Conservation (phyloP, 73 alveolate genomes). For the Uronychia binucleata region DNA sequence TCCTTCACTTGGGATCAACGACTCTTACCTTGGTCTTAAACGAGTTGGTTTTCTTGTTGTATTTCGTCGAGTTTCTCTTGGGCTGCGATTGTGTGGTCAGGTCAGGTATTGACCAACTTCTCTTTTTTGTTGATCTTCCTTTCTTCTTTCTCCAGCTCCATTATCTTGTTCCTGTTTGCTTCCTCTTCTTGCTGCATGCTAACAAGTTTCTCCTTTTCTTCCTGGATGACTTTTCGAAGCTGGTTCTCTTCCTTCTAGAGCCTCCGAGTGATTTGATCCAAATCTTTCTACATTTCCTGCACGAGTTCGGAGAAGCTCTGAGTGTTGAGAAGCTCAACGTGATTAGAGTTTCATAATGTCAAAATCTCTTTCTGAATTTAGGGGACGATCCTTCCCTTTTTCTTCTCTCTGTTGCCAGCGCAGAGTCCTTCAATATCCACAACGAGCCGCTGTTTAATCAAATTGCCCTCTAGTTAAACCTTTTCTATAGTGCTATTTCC, state of each 20-base stretch:
- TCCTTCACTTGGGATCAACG: background rate
- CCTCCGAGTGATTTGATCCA: background rate
- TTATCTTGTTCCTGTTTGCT: background rate
- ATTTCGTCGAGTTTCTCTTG: background rate
- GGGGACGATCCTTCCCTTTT: background rate
- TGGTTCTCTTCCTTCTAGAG: background rate
- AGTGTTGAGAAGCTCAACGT: background rate
- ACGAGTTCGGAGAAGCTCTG: background rate
- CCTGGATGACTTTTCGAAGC: background rate
- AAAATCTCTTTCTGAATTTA: no score
- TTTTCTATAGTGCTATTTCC: background rate
- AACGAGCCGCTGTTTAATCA: background rate
- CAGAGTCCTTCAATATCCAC: background rate
- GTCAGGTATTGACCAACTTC: background rate
- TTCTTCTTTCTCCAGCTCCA: background rate
- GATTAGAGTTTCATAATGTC: background rate
- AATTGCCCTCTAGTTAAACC: background rate
- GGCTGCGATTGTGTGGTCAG: background rate
- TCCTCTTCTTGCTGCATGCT: background rate
- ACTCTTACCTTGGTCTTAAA: background rate
- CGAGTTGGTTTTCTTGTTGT: background rate
- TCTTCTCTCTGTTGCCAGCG: background rate
- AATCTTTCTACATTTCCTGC: background rate
- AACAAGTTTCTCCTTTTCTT: background rate
- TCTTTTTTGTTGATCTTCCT: background rate